Conservation (phyloP, 441 rosid genomes). For the Croton setiger region DNA sequence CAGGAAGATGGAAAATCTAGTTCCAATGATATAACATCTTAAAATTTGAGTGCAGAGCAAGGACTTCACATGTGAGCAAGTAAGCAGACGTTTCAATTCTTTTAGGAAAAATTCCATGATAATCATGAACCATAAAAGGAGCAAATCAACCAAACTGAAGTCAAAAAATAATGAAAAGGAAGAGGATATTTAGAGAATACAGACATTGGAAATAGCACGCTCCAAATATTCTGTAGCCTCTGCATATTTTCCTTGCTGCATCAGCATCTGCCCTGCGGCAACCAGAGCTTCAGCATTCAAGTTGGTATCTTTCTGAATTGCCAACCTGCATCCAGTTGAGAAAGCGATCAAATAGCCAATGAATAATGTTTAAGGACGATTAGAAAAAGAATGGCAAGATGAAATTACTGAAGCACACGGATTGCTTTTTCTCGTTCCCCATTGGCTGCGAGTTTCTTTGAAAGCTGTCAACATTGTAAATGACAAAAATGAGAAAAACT, state of each 20-base stretch:
- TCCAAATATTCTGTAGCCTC: conserved; percentile 72
- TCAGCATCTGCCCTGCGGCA: conserved; percentile 65
- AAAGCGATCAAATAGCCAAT: not conserved
- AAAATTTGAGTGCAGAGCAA: not conserved
- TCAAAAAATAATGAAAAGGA: not conserved
- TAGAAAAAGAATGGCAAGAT: conserved; percentile 1
- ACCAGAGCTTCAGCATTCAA: conserved; percentile 44
- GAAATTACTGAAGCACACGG: conserved; percentile 53
- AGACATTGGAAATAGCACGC: conserved; percentile 77
- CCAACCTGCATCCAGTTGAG: conserved; percentile 43
- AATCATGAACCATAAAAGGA: too few relatives aligned
- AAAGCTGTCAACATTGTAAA: conserved; percentile 48
- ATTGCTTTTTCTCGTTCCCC: conserved; percentile 50
- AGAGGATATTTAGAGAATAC: conserved; percentile 1
- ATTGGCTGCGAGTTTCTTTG: conserved; percentile 52
- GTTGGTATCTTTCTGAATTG: conserved; percentile 75
- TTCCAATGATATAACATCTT: not conserved
- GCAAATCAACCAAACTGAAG: not conserved
- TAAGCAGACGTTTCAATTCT: too few relatives aligned
- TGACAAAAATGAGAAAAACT: conserved; percentile 22
- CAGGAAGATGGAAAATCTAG: not conserved
- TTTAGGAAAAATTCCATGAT: too few relatives aligned
- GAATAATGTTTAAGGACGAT: not conserved
- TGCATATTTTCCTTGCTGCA: conserved; percentile 44
- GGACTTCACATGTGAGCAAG: not conserved